phyloP scores from a whole-genome alignment of 305 asterid genomes.

The Fraxinus greggii region DNA sequence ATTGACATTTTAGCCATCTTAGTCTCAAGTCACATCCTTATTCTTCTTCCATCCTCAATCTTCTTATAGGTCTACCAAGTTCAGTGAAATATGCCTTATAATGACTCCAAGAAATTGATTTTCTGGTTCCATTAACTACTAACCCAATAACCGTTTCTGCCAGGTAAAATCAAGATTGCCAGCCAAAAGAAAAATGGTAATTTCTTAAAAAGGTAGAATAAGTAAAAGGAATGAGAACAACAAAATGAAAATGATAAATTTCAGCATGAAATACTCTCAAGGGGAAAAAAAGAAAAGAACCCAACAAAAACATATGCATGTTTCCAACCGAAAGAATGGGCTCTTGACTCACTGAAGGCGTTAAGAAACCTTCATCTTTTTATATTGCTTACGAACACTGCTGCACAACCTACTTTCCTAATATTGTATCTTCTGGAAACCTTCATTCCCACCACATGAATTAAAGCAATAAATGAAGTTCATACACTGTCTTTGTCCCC shows the following conservation, averaged over 20 bases:
- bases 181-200: not conserved
- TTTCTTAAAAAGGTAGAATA: not conserved
- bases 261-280: not conserved
- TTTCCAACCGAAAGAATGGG: not conserved
- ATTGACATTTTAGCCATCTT: not conserved
- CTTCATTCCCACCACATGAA: not conserved
- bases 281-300: not conserved
- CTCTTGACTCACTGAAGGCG: not conserved
- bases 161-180: not conserved
- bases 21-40: not conserved
- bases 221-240: not conserved
- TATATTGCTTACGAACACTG: not conserved
- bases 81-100: not conserved
- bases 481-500: not conserved
- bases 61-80: not conserved
- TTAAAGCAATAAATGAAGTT: not conserved
- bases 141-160: not conserved
- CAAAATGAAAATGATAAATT: not conserved
- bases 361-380: not conserved
- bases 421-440: not conserved
- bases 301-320: not conserved
- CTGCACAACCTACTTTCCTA: not conserved
- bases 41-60: not conserved
- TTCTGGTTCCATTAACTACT: not conserved
- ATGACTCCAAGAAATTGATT: not conserved